Percentiles rank a stretch among this genome's conserved stretches.
Conservation (phyloP, 225 moss, liverwort and hornwort genomes). For the Climacium dendroides region DNA sequence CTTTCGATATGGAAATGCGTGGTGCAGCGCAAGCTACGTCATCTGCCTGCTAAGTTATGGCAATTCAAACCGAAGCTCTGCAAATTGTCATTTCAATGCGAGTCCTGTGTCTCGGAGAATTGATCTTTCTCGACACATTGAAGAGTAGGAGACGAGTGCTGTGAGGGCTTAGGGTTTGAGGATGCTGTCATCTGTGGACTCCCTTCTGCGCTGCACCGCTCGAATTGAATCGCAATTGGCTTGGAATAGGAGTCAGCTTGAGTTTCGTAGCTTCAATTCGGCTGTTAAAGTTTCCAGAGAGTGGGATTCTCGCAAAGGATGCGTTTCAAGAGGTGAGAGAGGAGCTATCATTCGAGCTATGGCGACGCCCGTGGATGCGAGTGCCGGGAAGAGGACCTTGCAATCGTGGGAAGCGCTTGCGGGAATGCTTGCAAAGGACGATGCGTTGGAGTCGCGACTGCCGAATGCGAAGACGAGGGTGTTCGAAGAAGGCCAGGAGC, state of each 20-base stretch:
- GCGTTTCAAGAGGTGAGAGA: not conserved
- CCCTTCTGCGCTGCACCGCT: not conserved
- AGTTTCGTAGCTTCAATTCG: not conserved
- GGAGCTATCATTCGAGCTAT: not conserved
- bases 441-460: constrained; percentile 13
- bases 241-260: not conserved
- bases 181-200: constrained; percentile 16
- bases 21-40: constrained; percentile 13
- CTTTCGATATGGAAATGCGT: not conserved
- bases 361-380: constrained; percentile 2
- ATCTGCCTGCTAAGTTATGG: not conserved
- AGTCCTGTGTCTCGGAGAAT: not conserved
- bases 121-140: not conserved
- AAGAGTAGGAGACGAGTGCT: not conserved
- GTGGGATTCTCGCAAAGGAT: not conserved
- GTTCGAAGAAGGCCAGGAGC: constrained; percentile 33
- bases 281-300: not conserved
- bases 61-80: too few species aligned
- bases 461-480: constrained; percentile 37
- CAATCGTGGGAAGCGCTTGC: constrained; percentile 59
- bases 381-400: not conserved
- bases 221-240: not conserved
- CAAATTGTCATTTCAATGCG: not conserved
- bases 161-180: not conserved
- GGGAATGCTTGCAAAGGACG: not conserved